Evolutionary conservation across 345 rosid species (phyloP).

Genomic region (Tarenaya hassleriana): DNA sequence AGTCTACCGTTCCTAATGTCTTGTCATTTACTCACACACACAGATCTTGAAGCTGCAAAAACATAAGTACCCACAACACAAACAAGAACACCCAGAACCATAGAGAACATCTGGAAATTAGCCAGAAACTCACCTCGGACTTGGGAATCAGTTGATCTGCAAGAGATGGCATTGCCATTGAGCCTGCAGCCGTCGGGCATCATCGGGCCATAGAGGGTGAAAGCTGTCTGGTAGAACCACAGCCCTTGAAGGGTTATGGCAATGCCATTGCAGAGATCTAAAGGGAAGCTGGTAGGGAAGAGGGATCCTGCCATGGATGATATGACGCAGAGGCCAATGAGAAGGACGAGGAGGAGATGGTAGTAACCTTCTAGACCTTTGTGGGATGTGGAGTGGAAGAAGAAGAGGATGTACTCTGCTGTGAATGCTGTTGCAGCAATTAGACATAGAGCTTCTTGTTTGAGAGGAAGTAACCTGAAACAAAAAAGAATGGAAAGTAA

Average conservation of each 20-base stretch:
- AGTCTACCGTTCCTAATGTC: constrained; percentile 12
- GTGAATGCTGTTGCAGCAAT: constrained; percentile 73
- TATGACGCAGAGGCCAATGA: constrained; percentile 62
- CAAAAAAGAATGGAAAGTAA: neutral
- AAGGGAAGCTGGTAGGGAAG: constrained; percentile 69
- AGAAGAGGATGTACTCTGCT: constrained; percentile 76
- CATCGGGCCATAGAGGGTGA: constrained; percentile 89
- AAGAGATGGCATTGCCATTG: constrained; percentile 37
- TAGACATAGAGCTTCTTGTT: constrained; percentile 71
- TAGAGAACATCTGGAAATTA: constrained; percentile 66
- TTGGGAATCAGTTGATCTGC: constrained; percentile 45
- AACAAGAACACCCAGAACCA: constrained; percentile 56
- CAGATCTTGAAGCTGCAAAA: constrained; percentile 54
- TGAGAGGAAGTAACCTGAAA: constrained; percentile 57
- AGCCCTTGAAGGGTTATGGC: constrained; percentile 91
- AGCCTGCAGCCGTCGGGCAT: constrained; percentile 77
- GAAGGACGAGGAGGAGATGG: constrained; percentile 82
- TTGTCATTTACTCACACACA: constrained; percentile 24
- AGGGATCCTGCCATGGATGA: constrained; percentile 64
- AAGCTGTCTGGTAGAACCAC: constrained; percentile 97
- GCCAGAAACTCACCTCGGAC: constrained; percentile 82
- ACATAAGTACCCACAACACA: constrained; percentile 52
- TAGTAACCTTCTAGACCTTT: constrained; percentile 95
- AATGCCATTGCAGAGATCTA: constrained; percentile 63
- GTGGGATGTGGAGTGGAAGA: constrained; percentile 92